Conservation (phyloP, 208 protist genomes). For the Leishmania martiniquensis region DNA sequence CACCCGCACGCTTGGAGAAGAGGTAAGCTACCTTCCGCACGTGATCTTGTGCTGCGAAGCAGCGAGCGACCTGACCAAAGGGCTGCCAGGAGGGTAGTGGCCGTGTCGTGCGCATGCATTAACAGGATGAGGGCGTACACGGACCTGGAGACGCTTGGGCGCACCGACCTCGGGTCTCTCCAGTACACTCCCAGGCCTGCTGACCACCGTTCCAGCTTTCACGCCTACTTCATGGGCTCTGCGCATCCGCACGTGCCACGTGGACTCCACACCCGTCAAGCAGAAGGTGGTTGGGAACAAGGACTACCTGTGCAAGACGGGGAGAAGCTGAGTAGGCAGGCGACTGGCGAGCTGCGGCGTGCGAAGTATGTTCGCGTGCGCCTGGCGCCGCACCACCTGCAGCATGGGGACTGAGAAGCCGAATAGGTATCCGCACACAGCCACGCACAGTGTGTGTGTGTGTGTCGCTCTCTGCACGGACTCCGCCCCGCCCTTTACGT, state of each 20-base stretch:
- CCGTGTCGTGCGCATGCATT: slow-evolving; percentile 78
- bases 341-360: slow-evolving; percentile 74
- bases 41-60: slow-evolving; percentile 87
- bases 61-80: slow-evolving; percentile 74
- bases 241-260: slow-evolving; percentile 55
- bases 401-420: slow-evolving; percentile 23
- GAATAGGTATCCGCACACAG: no score
- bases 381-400: slow-evolving; percentile 75
- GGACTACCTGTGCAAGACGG: slow-evolving; percentile 45
- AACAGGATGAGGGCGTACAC: slow-evolving; percentile 86
- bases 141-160: slow-evolving; percentile 70
- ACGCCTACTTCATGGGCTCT: slow-evolving; percentile 77
- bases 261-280: slow-evolving; percentile 48
- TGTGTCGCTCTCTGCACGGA: no score
- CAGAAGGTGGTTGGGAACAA: slow-evolving; percentile 63
- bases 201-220: slow-evolving; percentile 77
- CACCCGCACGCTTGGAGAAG: slow-evolving; percentile 82
- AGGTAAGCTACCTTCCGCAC: slow-evolving; percentile 88
- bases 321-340: slow-evolving; percentile 69
- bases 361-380: slow-evolving; percentile 68
- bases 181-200: slow-evolving; percentile 90
- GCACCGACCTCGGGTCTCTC: slow-evolving; percentile 75
- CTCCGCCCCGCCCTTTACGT: no score
- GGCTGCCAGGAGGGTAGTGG: slow-evolving; percentile 60
- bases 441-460: no score